Evolutionary conservation across 441 rosid species (phyloP).

Genomic region (Gossypium gossypioides): DNA sequence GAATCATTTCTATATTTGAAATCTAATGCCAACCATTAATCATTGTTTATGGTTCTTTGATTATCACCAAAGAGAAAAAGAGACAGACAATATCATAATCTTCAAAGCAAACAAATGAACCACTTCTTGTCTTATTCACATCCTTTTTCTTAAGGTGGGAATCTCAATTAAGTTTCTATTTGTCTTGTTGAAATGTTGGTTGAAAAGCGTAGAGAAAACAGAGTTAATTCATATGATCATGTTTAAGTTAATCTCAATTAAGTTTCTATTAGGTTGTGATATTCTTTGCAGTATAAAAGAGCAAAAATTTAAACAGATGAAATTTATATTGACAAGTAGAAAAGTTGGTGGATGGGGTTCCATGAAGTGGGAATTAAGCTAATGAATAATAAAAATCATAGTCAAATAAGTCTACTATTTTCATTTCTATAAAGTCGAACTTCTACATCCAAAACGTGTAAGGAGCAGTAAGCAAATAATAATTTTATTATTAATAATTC

Average conservation of each 20-base stretch:
- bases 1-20: slow-evolving; percentile 15
- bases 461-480: slow-evolving; percentile 5
- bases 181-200: not conserved
- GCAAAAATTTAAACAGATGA: not conserved
- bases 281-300: not conserved
- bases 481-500: too few relatives aligned
- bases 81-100: not conserved
- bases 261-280: too few relatives aligned
- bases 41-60: not conserved
- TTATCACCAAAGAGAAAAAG: not conserved
- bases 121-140: not conserved
- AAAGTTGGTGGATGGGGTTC: slow-evolving; percentile 7
- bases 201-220: not conserved
- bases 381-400: not conserved
- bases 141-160: not conserved
- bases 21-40: slow-evolving; percentile 18
- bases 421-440: not conserved
- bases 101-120: slow-evolving; percentile 3
- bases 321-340: not conserved
- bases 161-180: slow-evolving; percentile 7
- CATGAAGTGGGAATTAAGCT: not conserved
- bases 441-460: slow-evolving; percentile 1
- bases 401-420: not conserved
- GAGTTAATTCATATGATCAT: not conserved
- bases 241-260: too few relatives aligned